phyloP scores from a whole-genome alignment of 805 yeast genomes.

The Nakazawaea ernobii region DNA sequence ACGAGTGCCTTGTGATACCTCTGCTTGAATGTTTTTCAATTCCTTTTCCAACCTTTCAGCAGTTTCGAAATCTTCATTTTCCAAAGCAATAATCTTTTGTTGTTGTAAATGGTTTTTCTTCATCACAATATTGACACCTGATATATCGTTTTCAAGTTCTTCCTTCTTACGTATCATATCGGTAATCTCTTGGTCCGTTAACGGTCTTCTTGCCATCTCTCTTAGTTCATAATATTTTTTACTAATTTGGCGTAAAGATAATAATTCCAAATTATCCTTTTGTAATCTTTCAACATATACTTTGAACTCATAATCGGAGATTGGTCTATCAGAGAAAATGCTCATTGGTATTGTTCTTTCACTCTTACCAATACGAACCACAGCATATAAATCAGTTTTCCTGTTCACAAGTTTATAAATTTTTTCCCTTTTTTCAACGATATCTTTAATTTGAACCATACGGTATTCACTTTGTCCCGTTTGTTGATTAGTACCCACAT shows the following conservation, averaged over 20 bases:
- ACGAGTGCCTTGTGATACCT: constrained; percentile 29
- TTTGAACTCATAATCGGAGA: constrained; percentile 67
- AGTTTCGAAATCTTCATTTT: constrained; percentile 40
- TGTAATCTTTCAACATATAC: constrained; percentile 58
- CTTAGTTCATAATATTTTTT: constrained; percentile 59
- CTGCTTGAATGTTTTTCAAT: constrained; percentile 31
- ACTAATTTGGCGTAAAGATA: constrained; percentile 58
- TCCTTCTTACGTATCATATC: constrained; percentile 72
- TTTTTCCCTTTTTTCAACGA: constrained; percentile 39
- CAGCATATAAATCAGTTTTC: constrained; percentile 48
- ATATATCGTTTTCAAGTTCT: constrained; percentile 47
- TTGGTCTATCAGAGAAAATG: constrained; percentile 71
- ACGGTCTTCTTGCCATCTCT: constrained; percentile 55
- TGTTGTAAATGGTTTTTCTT: constrained; percentile 68
- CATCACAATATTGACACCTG: constrained; percentile 72
- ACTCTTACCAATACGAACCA: constrained; percentile 77
- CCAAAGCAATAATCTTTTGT: constrained; percentile 70
- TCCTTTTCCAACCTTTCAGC: constrained; percentile 41
- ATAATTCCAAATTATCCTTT: constrained; percentile 51
- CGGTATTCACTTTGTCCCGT: constrained; percentile 67
- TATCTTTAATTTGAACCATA: constrained; percentile 73
- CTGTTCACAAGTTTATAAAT: constrained; percentile 36
- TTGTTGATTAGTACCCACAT: constrained; percentile 65
- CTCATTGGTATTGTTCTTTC: constrained; percentile 73
- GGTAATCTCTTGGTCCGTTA: constrained; percentile 71